Conservation (phyloP, 208 protist species). For the Kentomonas sorsogonicus region DNA sequence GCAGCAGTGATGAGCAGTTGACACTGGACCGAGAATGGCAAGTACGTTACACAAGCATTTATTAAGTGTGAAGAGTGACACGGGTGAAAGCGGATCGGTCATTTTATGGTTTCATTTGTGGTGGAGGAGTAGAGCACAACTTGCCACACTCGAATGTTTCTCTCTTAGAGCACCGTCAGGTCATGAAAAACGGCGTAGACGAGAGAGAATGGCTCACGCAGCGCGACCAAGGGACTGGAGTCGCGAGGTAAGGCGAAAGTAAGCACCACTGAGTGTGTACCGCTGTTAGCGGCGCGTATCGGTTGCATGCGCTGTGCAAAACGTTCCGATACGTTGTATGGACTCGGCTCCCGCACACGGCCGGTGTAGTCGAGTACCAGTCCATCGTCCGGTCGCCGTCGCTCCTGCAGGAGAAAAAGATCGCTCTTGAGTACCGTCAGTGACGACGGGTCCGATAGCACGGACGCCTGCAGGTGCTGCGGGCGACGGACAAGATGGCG, state of each 20-base stretch:
- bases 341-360: conserved; percentile 66
- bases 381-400: conserved; percentile 20
- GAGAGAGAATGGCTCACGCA: conserved; percentile 65
- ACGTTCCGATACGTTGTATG: conserved; percentile 75
- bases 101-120: not conserved
- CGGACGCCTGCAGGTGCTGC: conserved; percentile 28
- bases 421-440: conserved; percentile 72
- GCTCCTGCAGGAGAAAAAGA: conserved; percentile 66
- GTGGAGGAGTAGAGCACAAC: not conserved
- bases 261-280: conserved; percentile 39
- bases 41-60: too few relatives aligned
- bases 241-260: conserved; percentile 43
- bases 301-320: conserved; percentile 57
- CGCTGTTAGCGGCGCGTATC: conserved; percentile 6
- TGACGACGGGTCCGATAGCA: conserved; percentile 64
- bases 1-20: too few relatives aligned
- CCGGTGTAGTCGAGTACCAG: conserved; percentile 35
- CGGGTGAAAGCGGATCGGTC: too few relatives aligned
- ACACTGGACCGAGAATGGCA: too few relatives aligned
- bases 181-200: conserved; percentile 61
- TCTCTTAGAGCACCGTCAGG: conserved; percentile 30
- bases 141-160: not conserved
- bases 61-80: too few relatives aligned
- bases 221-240: conserved; percentile 48
- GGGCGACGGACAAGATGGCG: conserved; percentile 50